Base-by-base conservation (phyloP, 257 asterid genomes). In the Perilla frutescens region DNA sequence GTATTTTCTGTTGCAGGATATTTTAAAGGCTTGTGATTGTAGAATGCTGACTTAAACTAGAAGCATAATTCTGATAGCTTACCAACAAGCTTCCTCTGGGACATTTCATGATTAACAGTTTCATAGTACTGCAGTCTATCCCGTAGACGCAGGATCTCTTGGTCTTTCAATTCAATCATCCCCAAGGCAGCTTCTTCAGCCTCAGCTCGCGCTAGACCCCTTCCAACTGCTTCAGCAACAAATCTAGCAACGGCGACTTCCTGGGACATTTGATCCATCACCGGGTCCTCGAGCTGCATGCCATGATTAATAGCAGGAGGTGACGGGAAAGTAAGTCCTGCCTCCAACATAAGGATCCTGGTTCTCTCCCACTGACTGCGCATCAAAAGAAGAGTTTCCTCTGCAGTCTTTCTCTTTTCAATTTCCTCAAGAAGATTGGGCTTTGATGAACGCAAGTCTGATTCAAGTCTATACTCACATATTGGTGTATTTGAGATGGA, bases 41-140 rank as follows among this genome's bases (percentile, higher is more conserved):
- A 61, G 44, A 68, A 69, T 43, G 60, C 50, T 29, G 36, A 66
- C 49, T 4, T 41, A 51, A 69, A 68, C 9, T n/a, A 71, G 40
- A 41, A 54, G 10, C 29, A 34, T 41, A 47, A 37, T 73, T 77
- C 73, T 72, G 79, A 88, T 14, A 72, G 77, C 91, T 70, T 85
- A 93, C 98, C 98, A 34, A 89, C 82, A 67, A 88, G 97, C 82
- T 91, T 94, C 78, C 98, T 87, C 85, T 94, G 96, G 31, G 96
- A 86, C 93, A 94, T 82, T 73, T 91, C 97, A 60, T 84, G 96
- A 81, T 91, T 94, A 61, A 88, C 96, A 75, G 91, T 87, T 84
- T 94, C 97, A 14, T 80, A 90, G 76, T 94, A 94, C 77, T 83
- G 89, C 83, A 94, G 81, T 62, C 86, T 86, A 76, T 91, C 96